Base-by-base conservation (phyloP, 805 yeast genomes). In the Pichia occidentalis region DNA sequence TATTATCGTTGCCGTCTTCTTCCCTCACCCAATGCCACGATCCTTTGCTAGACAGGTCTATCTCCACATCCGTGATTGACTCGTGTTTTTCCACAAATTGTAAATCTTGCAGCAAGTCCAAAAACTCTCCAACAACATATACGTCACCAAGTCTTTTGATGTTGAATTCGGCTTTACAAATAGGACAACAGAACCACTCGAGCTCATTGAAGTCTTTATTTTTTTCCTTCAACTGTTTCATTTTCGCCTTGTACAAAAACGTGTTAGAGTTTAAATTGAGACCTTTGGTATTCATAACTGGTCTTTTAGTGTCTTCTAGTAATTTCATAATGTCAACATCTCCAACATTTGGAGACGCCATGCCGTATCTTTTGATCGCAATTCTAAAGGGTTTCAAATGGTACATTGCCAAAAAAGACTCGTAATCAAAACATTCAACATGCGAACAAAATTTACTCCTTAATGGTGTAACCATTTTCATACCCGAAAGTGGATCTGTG, bases 371-470 rank as follows among this genome's bases (percentile, higher is more conserved):
- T 32, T 47, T 42, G 13, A 55, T 46, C 1, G 51, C 52, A 12
- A 59, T 44, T 28, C 36, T 46, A 29, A 58, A 59, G 9, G 61
- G 59, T 14, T 36, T 42, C 22, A 61, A 36, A 16, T 48, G 40
- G 40, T 61, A 50, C 47, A 61, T 42, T 17, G 45, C 49, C 29
- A 54, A 32, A 39, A 61, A 61, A 4, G 59, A 49, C 4, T 45
- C 45, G 36, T 60, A 40, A 39, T 61, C 65, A 36, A 61, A 61
- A 37, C 64, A 61, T 34, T 58, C 63, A 11, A 59, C 34, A 43
- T 61, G 65, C 2, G 64, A 54, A 42, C 65, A 61, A 32, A 39
- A 57, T 25, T 51, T 42, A 2, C 59, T 48, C 30, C 60, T 41
- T n/a, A 59, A 36, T 1, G 65, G 65, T 3, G 54, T 56, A 4